Base-by-base conservation (phyloP, 371 early-diverging fungal genomes). In the Mortierella sp. region DNA sequence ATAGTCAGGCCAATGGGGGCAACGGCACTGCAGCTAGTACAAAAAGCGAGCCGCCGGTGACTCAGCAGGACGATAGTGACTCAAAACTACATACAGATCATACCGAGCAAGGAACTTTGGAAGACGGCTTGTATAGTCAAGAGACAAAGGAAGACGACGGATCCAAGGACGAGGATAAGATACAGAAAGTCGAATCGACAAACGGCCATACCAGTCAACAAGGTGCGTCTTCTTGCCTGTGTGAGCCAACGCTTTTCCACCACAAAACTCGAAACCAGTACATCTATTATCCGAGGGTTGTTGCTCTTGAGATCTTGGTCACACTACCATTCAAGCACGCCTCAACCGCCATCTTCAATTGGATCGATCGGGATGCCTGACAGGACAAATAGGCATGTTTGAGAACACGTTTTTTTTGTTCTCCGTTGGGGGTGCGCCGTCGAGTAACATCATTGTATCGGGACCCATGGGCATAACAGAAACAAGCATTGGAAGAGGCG, bases 181-280 rank as follows among this genome's bases (percentile, higher is more conserved):
- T 14, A 14, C 16, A 54, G 8, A 21, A 37, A 37, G 40, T 24
- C 21, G 67, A 37, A 40, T 64, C 21, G 24, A 37, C 37, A 24
- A 6, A 5, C 37, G 67, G 37, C 21, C 37, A 21, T 34, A 1
- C 40, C 24, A 37, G 40, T 64, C 21, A 37, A 64, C 9, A 34
- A 64, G 67, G 67, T 64, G 37, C 67, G 67, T 64, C 21, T 64
- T 34, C 37, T 19, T 64, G 34, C 67, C 34, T 64, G 34, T 37
- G 5, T 64, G 40, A 5, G 40, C 37, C 21, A 64, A 37, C 21
- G 21, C 64, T 8, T 16, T 34, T 37, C 64, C 64, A 37, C 67
- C 24, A 64, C 67, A 64, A 64, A 37, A 64, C 24, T 8, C n/a
- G 24, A 21, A 8, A 6, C 5, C 21, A n/a, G 50, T 16, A 34